phyloP scores from a whole-genome alignment of 257 asterid genomes.

The Primulina huaijiensis region DNA sequence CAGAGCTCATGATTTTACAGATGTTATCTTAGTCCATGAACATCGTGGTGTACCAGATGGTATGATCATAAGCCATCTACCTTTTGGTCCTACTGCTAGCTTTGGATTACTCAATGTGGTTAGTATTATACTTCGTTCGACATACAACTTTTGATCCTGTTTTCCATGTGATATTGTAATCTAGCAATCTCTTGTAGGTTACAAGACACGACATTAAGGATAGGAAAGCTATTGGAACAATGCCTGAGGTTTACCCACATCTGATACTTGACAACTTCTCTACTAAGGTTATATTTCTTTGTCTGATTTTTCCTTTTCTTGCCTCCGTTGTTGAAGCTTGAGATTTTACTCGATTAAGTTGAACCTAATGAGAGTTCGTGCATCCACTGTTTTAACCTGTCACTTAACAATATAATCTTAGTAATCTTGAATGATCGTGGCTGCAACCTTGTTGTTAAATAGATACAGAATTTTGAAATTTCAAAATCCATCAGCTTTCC shows the following conservation, averaged over 20 bases:
- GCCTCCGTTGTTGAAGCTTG: constrained; percentile 5
- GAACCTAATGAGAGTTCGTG: neutral
- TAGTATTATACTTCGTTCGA: constrained; percentile 31
- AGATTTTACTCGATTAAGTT: neutral
- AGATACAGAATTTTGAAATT: neutral
- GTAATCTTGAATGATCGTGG: neutral
- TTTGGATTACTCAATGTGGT: constrained; percentile 95
- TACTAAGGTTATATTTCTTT: constrained; percentile 46
- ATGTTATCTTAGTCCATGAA: constrained; percentile 87
- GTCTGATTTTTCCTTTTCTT: neutral
- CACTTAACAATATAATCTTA: neutral
- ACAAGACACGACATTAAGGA: constrained; percentile 94
- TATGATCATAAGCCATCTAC: constrained; percentile 80
- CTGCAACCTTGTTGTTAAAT: neutral
- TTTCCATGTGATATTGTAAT: constrained; percentile 18
- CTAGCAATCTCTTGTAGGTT: constrained; percentile 49
- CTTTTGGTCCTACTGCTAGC: constrained; percentile 93
- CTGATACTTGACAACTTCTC: constrained; percentile 73
- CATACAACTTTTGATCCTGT: neutral
- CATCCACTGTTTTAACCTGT: neutral
- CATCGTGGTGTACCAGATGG: constrained; percentile 98
- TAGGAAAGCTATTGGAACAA: constrained; percentile 73
- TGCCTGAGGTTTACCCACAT: constrained; percentile 94
- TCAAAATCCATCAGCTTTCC: neutral
- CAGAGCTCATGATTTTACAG: constrained; percentile 84